These are phyloP conservation scores for Sporothrix mexicana DNA, from an alignment of 2,329 filamentous ascomycete genomes.

Conservation along the genomic window DNA sequence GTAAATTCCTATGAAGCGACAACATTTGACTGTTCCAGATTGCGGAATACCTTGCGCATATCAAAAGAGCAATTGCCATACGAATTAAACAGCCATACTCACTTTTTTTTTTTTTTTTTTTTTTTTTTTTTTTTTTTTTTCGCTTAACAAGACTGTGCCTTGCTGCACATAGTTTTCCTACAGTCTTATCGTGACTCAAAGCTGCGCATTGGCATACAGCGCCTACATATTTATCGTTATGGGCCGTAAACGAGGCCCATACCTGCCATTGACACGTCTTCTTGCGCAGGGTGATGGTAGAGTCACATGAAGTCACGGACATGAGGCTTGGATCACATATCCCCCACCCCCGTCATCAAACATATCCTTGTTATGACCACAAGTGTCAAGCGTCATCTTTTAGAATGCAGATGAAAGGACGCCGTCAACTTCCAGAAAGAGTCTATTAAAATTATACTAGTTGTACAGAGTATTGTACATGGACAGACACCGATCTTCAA, in stretches of 20 bases:
- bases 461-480: constrained; percentile 12
- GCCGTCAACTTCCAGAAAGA: not conserved
- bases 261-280: not conserved
- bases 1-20: not conserved
- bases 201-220: not conserved
- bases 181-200: not conserved
- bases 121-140: not conserved
- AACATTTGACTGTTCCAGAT: not conserved
- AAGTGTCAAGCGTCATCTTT: no score
- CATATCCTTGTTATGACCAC: no score
- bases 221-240: not conserved
- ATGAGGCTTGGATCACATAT: not conserved
- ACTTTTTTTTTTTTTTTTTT: no score
- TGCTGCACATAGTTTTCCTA: not conserved
- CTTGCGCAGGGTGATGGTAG: not conserved
- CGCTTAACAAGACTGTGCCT: not conserved
- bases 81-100: not conserved
- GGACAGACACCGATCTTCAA: not conserved
- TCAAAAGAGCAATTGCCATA: no score
- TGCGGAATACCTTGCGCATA: not conserved
- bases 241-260: not conserved
- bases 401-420: no score
- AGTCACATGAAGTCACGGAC: not conserved
- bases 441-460: constrained; percentile 18
- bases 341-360: no score